A percentile compares a stretch with the other conserved stretches of the same genome.
Conservation (phyloP, 1,284 basidiomycete species). For the Schizophyllum commune region DNA sequence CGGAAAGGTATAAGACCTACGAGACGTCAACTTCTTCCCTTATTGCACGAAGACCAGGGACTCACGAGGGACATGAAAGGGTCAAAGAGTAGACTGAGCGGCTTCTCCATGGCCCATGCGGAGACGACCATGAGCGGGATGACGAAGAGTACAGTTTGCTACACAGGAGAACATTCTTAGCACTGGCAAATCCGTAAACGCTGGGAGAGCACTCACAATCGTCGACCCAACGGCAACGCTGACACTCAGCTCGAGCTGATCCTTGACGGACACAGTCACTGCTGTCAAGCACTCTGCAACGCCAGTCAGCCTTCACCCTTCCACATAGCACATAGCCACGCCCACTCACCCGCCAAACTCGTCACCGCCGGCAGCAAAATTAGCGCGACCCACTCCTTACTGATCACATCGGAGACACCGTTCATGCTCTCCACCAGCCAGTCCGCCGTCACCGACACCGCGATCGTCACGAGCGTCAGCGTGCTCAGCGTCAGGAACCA, state of each 20-base stretch:
- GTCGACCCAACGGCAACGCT: neutral
- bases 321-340: neutral
- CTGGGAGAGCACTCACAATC: neutral
- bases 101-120: constrained; percentile 59
- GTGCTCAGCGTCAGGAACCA: neutral
- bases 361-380: neutral
- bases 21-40: neutral
- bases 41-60: constrained; percentile 30
- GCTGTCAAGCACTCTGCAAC: neutral
- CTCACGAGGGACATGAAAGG: constrained; percentile 54
- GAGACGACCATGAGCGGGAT: constrained; percentile 67
- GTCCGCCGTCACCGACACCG: constrained; percentile 80
- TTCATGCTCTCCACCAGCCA: constrained; percentile 78
- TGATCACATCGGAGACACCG: constrained; percentile 45
- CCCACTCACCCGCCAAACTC: neutral
- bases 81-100: constrained; percentile 58
- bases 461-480: constrained; percentile 15
- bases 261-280: constrained; percentile 12
- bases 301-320: neutral
- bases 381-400: constrained; percentile 60
- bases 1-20: constrained; percentile 17
- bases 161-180: neutral
- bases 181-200: neutral
- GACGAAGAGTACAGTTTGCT: constrained; percentile 87
- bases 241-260: constrained; percentile 31